Conservation (phyloP, 2,329 filamentous ascomycete genomes). For the Aureobasidium melanogenum region DNA sequence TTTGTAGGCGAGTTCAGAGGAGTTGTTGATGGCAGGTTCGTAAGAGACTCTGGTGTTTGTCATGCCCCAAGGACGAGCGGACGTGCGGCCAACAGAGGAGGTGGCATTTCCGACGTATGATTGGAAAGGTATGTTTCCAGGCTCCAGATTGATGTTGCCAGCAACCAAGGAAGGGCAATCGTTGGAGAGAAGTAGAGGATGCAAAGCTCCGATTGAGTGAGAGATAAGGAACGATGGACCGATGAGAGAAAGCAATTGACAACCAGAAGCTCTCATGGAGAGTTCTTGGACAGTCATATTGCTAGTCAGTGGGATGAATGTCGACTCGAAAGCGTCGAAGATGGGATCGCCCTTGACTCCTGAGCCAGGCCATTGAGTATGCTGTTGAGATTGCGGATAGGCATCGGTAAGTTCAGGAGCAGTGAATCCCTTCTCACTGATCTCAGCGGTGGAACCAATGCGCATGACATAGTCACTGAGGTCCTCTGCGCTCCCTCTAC, state of each 20-base stretch:
- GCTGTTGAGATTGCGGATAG: slow-evolving; percentile 15
- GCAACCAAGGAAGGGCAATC: slow-evolving; percentile 38
- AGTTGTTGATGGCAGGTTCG: slow-evolving; percentile 23
- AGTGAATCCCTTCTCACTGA: slow-evolving; percentile 18
- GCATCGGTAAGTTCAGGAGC: slow-evolving; percentile 13
- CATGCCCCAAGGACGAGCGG: slow-evolving; percentile 25
- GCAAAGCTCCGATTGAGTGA: slow-evolving; percentile 27
- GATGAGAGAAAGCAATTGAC: slow-evolving; percentile 24
- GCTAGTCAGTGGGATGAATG: slow-evolving; percentile 22
- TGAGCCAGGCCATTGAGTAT: slow-evolving; percentile 18
- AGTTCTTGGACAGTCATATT: slow-evolving; percentile 23
- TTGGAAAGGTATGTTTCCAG: slow-evolving; percentile 43
- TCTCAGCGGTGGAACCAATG: slow-evolving; percentile 8
- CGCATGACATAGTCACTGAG: slow-evolving; percentile 1
- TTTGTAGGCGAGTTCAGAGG: slow-evolving; percentile 19
- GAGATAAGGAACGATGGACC: slow-evolving; percentile 25
- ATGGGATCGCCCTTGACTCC: slow-evolving; percentile 19
- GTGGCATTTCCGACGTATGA: slow-evolving; percentile 18
- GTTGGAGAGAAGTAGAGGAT: slow-evolving; percentile 41
- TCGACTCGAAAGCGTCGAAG: slow-evolving; percentile 24
- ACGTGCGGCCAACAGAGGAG: slow-evolving; percentile 11
- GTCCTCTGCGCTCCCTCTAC: slow-evolving; percentile 14
- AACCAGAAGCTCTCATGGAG: slow-evolving; percentile 24
- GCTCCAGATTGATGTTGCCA: slow-evolving; percentile 46
- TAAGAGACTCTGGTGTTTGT: slow-evolving; percentile 26